Base-by-base conservation (phyloP, 768 basidiomycete genomes). In the Aureoboletus auriporus region DNA sequence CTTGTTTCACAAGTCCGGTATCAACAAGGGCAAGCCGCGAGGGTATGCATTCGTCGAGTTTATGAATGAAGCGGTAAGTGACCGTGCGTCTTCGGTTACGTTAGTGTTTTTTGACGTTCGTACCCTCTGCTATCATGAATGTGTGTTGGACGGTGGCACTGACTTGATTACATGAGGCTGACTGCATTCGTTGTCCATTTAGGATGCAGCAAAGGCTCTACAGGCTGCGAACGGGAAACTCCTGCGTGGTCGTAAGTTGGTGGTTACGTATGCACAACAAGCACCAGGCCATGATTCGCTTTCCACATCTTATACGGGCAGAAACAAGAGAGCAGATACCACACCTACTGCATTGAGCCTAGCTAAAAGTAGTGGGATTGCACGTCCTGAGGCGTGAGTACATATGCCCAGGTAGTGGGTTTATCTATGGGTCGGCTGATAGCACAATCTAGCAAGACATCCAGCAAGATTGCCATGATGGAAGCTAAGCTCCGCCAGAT, bases 1-100 rank as follows among this genome's bases (percentile, higher is more conserved):
- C 66, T 76, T 97, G 53, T 97, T 97, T 62, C 94, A 99, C 75
- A 97, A 95, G 69, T 74, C 86, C 0, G 96, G 95, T 0, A 76
- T 83, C 11, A 69, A 84, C 60, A 93, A 86, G 63, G 96, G 96
- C 14, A 96, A 90, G 65, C 94, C 96, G 1, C 76, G 94, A 11
- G 95, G 96, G 6, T 98, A 95, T 67, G 94, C 93, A 0, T 99
- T 98, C 57, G 70, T 99, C 30, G 91, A 97, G 70, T 97, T 84
- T 60, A 75, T 75, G 28, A 78, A 78, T 38, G 76, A 83, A 70
- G 80, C 83, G 70, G 95, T 98, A 70, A 75, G 89, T 84, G 44
- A 17, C 23, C 23, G 53, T 29, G 8, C 42, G 40, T 56, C 52
- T 49, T 58, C 46, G 59, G 56, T 58, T 46, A 35, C 59, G 54